These are phyloP conservation scores for Cystofilobasidium macerans DNA, from an alignment of 768 basidiomycete genomes.

Conservation along the genomic window DNA sequence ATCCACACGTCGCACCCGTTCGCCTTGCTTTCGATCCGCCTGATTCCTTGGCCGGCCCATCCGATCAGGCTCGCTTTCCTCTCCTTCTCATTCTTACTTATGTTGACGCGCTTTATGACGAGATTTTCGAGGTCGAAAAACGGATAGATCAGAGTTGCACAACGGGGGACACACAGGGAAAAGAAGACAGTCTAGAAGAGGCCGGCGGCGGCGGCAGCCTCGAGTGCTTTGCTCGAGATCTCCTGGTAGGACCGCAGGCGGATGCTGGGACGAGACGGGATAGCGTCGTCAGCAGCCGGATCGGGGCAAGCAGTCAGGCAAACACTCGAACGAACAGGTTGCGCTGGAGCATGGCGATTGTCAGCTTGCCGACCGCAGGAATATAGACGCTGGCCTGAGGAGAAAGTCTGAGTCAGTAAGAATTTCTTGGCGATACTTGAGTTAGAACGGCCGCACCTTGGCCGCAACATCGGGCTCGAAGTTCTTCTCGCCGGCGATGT, in stretches of 20 bases:
- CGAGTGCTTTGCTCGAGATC: constrained; percentile 28
- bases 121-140: no score
- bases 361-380: constrained; percentile 94
- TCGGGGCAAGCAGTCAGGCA: neutral
- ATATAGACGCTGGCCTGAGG: constrained; percentile 80
- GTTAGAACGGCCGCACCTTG: constrained; percentile 48
- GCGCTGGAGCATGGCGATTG: constrained; percentile 45
- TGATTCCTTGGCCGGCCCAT: no score
- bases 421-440: neutral
- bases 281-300: neutral
- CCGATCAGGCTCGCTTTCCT: no score
- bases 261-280: constrained; percentile 27
- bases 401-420: constrained; percentile 1
- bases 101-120: no score
- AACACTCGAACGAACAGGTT: constrained; percentile 16
- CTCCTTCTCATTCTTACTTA: no score
- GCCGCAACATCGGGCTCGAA: constrained; percentile 87
- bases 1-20: no score
- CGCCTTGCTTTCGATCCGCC: no score
- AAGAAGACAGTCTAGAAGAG: constrained; percentile 16
- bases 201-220: constrained; percentile 24
- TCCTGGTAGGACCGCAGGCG: constrained; percentile 36
- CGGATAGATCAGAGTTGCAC: no score
- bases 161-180: no score
- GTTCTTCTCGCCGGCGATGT: constrained; percentile 91